Base-by-base conservation (phyloP, 1,139 yeast species). In the Groenewaldozyma sp. region DNA sequence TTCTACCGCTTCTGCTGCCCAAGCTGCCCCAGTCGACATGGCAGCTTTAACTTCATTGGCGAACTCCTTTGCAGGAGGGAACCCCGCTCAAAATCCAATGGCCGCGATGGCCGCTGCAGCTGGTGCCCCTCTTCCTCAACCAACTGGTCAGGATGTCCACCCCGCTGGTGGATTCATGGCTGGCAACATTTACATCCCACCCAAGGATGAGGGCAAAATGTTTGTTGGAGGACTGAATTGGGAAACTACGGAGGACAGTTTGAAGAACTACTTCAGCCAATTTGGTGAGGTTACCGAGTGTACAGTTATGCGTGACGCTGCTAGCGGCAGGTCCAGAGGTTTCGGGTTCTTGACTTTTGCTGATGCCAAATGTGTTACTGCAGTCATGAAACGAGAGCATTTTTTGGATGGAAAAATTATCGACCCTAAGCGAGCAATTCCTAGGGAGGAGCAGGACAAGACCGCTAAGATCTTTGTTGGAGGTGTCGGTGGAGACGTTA, bases 401-500 rank as follows among this genome's bases (percentile, higher is more conserved):
- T 76, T 84, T 38, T 68, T 91, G 45, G 99, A 91, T 57, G 98
- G 98, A 47, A 93, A 93, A 61, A 82, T 93, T 47, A 93, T 91
- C 59, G 99, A 91, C 58, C 98, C 99, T 32, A 91, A 91, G 62
- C 75, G 98, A 55, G 97, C 99, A 18, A 91, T 91, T 55, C 97
- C 98, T 32, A 82, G 91, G 61, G 98, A 91, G 59, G 98, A 91
- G 60, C 98, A 91, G 63, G 97, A 88, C 59, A 84, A 84, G 60
- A 88, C 95, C 10, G 96, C 97, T 54, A 91, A 91, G 66, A 91
- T 91, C 51, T 91, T 91, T 59, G 97, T 91, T 36, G 99, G 99
- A 50, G 99, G 99, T 50, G 86, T 91, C 49, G 94, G 95, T 43
- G 87, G 95, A 28, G 93, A 87, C 62, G 96, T 88, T 32, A 87